These are phyloP conservation scores for Chaetomiaceae sp. DNA, from an alignment of 2,329 filamentous ascomycete species.

Conservation along the genomic window DNA sequence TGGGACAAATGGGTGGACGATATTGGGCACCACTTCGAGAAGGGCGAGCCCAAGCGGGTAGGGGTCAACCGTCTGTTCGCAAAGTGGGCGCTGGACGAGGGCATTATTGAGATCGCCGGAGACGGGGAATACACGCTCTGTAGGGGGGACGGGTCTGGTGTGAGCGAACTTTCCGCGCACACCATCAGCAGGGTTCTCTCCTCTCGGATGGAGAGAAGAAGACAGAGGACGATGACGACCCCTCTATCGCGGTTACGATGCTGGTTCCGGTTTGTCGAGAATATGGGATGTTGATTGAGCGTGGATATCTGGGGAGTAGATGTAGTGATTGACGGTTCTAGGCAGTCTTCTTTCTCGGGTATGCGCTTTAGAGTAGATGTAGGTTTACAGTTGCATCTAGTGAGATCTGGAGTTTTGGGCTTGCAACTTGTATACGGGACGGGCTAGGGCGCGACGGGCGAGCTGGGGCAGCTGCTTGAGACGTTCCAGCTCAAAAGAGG, in stretches of 20 bases:
- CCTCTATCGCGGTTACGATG: conserved; percentile 13
- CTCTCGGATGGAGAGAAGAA: conserved; percentile 18
- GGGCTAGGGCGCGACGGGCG: too few species aligned
- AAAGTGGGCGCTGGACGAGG: conserved; percentile 59
- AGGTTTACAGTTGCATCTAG: too few species aligned
- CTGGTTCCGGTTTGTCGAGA: too few species aligned
- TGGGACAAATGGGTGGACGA: conserved; percentile 96
- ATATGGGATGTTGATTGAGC: too few species aligned
- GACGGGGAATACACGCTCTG: conserved; percentile 54
- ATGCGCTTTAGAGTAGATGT: too few species aligned
- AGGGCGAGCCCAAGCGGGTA: conserved; percentile 54
- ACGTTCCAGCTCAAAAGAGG: too few species aligned
- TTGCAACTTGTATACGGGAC: too few species aligned
- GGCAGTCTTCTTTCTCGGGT: too few species aligned
- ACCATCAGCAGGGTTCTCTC: conserved; percentile 14
- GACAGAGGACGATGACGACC: conserved; percentile 26
- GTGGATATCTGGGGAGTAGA: neutral
- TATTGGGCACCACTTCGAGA: conserved; percentile 84
- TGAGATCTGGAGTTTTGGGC: too few species aligned
- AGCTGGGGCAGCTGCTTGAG: too few species aligned
- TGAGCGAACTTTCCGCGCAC: conserved; percentile 7
- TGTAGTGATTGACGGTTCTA: neutral
- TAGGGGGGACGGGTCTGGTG: conserved; percentile 32
- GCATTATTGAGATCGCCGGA: conserved; percentile 55
- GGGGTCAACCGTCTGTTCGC: conserved; percentile 56